phyloP scores from a whole-genome alignment of 495 filamentous ascomycete species.

The Aspergillus heteromorphus region DNA sequence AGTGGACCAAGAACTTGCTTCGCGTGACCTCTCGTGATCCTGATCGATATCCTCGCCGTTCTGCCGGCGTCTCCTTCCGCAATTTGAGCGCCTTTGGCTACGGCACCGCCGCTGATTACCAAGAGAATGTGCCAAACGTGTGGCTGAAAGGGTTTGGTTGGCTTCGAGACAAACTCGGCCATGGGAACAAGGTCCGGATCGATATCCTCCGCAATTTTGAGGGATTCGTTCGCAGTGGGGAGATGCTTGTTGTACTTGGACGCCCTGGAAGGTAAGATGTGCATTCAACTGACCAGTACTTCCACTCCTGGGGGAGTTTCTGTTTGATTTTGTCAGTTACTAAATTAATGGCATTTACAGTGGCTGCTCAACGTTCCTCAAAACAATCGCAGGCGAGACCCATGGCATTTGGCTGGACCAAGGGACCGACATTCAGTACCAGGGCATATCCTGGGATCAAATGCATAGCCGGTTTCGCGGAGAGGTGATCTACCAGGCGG shows the following conservation, averaged over 20 bases:
- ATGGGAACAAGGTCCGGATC: slow-evolving; percentile 54
- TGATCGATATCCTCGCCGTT: slow-evolving; percentile 38
- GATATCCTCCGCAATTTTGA: slow-evolving; percentile 73
- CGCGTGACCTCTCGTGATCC: slow-evolving; percentile 36
- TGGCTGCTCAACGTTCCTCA: slow-evolving; percentile 75
- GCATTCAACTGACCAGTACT: too few relatives aligned
- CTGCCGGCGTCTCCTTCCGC: slow-evolving; percentile 44
- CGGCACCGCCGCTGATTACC: slow-evolving; percentile 67
- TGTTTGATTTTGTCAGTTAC: neutral
- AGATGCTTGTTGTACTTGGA: slow-evolving; percentile 77
- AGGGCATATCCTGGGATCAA: slow-evolving; percentile 47
- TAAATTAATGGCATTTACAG: slow-evolving; percentile 18
- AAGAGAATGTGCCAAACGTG: slow-evolving; percentile 63
- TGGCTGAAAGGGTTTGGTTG: slow-evolving; percentile 50
- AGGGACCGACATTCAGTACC: slow-evolving; percentile 66
- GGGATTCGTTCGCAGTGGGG: slow-evolving; percentile 67
- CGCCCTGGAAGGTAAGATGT: slow-evolving; percentile 55
- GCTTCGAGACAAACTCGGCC: slow-evolving; percentile 43
- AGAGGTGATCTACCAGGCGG: slow-evolving; percentile 76
- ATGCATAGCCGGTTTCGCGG: slow-evolving; percentile 69
- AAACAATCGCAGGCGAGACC: slow-evolving; percentile 73
- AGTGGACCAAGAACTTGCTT: slow-evolving; percentile 44
- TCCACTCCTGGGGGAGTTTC: too few relatives aligned
- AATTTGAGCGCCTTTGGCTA: slow-evolving; percentile 71
- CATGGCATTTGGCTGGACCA: slow-evolving; percentile 64